These are phyloP conservation scores for Chlamydomonas applanata DNA, from an alignment of 139 green algal genomes.

Conservation along the genomic window DNA sequence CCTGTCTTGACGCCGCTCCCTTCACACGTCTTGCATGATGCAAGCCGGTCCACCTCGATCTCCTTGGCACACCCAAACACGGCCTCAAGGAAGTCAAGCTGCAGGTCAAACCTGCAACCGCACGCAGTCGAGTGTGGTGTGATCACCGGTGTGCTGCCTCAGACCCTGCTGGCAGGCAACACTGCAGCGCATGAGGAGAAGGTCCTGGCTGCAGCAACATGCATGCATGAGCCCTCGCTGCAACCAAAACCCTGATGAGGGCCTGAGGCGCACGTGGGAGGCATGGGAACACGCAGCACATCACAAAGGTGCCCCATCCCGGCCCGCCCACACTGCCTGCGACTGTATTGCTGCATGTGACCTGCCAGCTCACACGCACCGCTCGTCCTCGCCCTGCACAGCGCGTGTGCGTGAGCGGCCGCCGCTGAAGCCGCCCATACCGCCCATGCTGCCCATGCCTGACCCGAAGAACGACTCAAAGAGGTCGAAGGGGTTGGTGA, in stretches of 20 bases:
- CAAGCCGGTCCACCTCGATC: slow-evolving; percentile 82
- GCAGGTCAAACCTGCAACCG: slow-evolving; percentile 77
- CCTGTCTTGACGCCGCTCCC: slow-evolving; percentile 83
- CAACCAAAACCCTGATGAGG: no score
- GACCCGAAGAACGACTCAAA: slow-evolving; percentile 98
- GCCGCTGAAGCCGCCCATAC: slow-evolving; percentile 48
- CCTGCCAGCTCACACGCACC: slow-evolving; percentile 23
- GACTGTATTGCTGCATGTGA: no score
- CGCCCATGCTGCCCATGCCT: slow-evolving; percentile 50
- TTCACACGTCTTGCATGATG: slow-evolving; percentile 58
- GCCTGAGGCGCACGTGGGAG: no score
- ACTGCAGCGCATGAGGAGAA: no score
- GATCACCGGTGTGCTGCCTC: no score
- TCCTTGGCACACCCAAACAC: slow-evolving; percentile 94
- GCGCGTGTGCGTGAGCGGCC: slow-evolving; percentile 41
- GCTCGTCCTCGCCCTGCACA: slow-evolving; percentile 78
- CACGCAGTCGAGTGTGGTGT: no score
- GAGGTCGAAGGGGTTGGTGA: slow-evolving; percentile 96
- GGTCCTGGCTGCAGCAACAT: not conserved
- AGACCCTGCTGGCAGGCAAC: no score
- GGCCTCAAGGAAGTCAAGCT: slow-evolving; percentile 87
- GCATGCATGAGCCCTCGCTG: no score
- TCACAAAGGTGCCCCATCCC: no score
- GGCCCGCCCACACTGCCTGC: not conserved
- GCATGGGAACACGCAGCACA: not conserved